Percentiles rank a stretch among this genome's conserved stretches.
phyloP scores from a whole-genome alignment of 2,329 filamentous ascomycete genomes.

The Echinosphaeria canescens region DNA sequence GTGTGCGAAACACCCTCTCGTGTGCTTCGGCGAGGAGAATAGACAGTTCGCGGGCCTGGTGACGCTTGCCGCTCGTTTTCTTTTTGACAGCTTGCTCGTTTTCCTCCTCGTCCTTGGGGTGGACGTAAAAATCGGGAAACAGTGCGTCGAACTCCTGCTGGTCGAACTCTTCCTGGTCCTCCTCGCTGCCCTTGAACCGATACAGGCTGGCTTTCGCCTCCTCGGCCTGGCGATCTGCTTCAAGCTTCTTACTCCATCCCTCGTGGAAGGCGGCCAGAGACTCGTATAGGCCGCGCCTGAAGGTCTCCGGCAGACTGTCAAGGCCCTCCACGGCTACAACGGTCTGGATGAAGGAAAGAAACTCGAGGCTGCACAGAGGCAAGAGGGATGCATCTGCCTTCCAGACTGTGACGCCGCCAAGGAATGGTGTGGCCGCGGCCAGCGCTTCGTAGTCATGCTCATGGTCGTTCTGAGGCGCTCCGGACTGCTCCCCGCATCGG shows the following conservation, averaged over 20 bases:
- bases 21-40: constrained; percentile 40
- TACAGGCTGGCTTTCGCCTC: constrained; percentile 60
- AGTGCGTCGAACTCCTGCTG: constrained; percentile 57
- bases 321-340: constrained; percentile 24
- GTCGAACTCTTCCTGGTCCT: constrained; percentile 54
- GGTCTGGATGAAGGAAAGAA: constrained; percentile 23
- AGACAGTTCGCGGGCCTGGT: constrained; percentile 29
- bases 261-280: constrained; percentile 54
- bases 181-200: constrained; percentile 56
- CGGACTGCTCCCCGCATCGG: too few species aligned
- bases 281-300: constrained; percentile 35
- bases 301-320: constrained; percentile 14
- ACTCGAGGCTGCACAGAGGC: constrained; percentile 18
- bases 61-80: constrained; percentile 11
- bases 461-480: constrained; percentile 13
- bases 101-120: constrained; percentile 14
- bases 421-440: constrained; percentile 27
- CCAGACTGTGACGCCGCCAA: too few species aligned
- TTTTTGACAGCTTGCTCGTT: constrained; percentile 9
- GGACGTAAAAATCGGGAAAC: constrained; percentile 56
- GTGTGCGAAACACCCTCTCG: constrained; percentile 23
- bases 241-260: constrained; percentile 60
- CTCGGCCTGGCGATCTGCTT: constrained; percentile 54
- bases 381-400: too few species aligned
- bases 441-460: constrained; percentile 12